Evolutionary conservation across 768 basidiomycete genomes (phyloP), one percentile per base, ranked within the genome.

Genomic region (Podaxis sp.): DNA sequence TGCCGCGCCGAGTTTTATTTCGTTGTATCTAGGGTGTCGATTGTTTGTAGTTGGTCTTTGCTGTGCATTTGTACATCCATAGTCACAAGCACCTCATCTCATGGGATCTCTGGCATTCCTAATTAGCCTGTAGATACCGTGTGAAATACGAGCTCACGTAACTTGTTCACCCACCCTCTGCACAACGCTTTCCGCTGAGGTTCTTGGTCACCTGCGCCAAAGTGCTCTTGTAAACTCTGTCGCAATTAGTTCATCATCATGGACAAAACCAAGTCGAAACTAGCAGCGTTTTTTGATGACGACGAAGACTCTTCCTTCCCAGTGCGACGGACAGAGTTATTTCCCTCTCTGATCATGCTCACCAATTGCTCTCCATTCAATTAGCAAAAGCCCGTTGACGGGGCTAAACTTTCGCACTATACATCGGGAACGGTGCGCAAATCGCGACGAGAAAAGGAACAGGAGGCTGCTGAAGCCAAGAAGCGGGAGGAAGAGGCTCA

Each of bases 391-490:
- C 78, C 89, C 61, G 80, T 96, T 62, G 92, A 93, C 67, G 88
- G 90, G 69, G 84, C 88, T 67, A 96, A 96, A 74, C 75, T 90
- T 61, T 89, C 90, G 37, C 89, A 91, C 51, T 97, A 91, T 74
- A 74, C 91, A 35, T 86, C 92, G 69, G 94, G 90, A n/a, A 90
- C 84, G 38, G 84, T 88, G 55, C 86, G 88, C 62, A 98, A 98
- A 77, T 94, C 94, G 14, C 87, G 89, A 61, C 81, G 91, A 64
- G 95, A 98, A 74, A 90, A 90, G 68, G 97, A 98, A 70, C 88
- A 87, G 68, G 95, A 98, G 68, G 89, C 89, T 52, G 95, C 92
- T 37, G 94, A 95, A 68, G 89, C 88, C 40, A 97, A 94, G 75
- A 87, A 88, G 67, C 83, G 80, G 63, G 90, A 92, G 69, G 92